Base-by-base conservation (phyloP, 768 basidiomycete genomes). In the Butyriboletus loyo region DNA sequence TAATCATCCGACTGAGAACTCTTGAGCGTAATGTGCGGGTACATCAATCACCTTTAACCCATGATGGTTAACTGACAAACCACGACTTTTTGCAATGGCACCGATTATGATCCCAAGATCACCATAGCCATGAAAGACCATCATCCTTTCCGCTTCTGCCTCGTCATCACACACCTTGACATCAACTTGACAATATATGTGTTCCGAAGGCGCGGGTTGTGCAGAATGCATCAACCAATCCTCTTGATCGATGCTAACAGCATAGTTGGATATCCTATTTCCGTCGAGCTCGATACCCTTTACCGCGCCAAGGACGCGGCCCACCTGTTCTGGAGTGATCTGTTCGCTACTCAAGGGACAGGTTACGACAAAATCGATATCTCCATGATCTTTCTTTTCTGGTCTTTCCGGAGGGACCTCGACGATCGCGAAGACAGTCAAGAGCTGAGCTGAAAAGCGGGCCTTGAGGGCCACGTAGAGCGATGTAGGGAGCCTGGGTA, bases 91-190 rank as follows among this genome's bases (percentile, higher is more conserved):
- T 9, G 74, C 77, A 17, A 88, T 65, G 14, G 84, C 64, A 10
- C 82, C 79, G 43, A 89, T 66, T 15, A 89, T 85, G 80, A 87
- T 86, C 0, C 83, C 84, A 17, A 88, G 73, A 58, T 88, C 87
- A 9, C 87, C 87, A 58, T 87, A 88, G 1, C 80, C 78, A 52
- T 82, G 76, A 59, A 80, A 80, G 66, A 86, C 80, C 22, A 74
- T 62, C 15, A 80, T 66, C 21, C 81, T 72, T 22, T 82, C 73
- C 66, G 70, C 80, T 59, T 80, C 80, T 19, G 69, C 74, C 59
- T 68, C 66, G 63, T 80, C 75, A 3, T 59, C 63, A 59, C 84
- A 86, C 4, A 85, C 77, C 54, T 80, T 76, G 15, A 88, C 75
- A 57, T 89, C 88, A 9, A 89, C 79, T 73, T 90, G 78, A 37